Percentiles rank a stretch among this genome's conserved stretches.
These are phyloP conservation scores for Diaporthe vaccinii DNA, from an alignment of 2,329 filamentous ascomycete genomes.

Conservation along the genomic window DNA sequence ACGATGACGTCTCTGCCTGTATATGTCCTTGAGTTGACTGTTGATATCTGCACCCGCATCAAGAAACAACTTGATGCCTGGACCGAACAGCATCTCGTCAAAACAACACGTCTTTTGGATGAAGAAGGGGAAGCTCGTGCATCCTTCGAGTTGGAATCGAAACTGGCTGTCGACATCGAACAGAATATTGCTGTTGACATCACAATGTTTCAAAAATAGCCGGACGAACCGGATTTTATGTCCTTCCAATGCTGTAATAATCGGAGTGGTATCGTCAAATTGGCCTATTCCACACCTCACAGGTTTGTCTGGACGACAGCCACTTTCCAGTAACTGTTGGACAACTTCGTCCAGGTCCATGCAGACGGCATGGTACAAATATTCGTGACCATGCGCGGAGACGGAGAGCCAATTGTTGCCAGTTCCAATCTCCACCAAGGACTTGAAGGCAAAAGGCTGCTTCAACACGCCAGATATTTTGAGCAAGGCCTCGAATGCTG, in stretches of 20 bases:
- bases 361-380: neutral
- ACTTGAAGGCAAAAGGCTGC: neutral
- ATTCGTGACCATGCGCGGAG: neutral
- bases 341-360: neutral
- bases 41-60: neutral
- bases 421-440: neutral
- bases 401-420: neutral
- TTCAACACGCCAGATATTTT: neutral
- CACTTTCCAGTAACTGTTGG: neutral
- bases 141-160: accelerated
- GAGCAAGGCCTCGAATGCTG: neutral
- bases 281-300: accelerated
- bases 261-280: neutral
- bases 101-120: neutral
- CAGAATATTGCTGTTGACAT: neutral
- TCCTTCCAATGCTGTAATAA: neutral
- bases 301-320: neutral
- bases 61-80: neutral
- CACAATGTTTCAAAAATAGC: neutral
- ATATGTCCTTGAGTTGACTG: neutral
- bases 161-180: neutral
- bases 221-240: neutral
- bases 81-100: neutral
- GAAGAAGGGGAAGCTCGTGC: neutral
- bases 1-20: no score